These are phyloP conservation scores for Exophiala sp. DNA, from an alignment of 2,329 filamentous ascomycete genomes.

Conservation along the genomic window DNA sequence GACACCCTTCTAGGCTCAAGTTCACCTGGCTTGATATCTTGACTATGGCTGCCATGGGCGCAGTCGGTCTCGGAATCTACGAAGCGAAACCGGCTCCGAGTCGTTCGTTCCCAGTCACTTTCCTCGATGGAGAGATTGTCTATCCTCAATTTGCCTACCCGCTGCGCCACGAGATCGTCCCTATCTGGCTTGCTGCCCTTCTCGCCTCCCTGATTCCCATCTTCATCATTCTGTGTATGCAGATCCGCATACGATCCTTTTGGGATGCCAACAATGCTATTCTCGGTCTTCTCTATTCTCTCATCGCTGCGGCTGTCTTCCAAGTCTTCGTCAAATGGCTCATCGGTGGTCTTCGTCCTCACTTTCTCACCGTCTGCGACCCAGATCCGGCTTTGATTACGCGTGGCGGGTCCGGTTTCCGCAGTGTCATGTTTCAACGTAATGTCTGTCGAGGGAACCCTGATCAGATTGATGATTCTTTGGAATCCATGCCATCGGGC, in stretches of 20 bases:
- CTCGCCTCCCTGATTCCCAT: slow-evolving; percentile 62
- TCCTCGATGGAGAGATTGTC: slow-evolving; percentile 61
- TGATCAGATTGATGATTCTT: slow-evolving; percentile 59
- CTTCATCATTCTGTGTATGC: slow-evolving; percentile 57
- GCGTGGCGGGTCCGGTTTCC: slow-evolving; percentile 47
- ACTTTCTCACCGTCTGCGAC: slow-evolving; percentile 66
- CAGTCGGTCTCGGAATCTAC: slow-evolving; percentile 58
- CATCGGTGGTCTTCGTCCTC: slow-evolving; percentile 65
- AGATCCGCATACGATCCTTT: slow-evolving; percentile 62
- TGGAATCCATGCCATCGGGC: slow-evolving; percentile 67
- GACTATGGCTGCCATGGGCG: slow-evolving; percentile 61
- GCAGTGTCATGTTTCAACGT: slow-evolving; percentile 60
- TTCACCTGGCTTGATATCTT: slow-evolving; percentile 61
- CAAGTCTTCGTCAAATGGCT: slow-evolving; percentile 71
- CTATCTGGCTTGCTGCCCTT: slow-evolving; percentile 64
- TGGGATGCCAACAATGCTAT: slow-evolving; percentile 64
- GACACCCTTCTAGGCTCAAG: slow-evolving; percentile 32
- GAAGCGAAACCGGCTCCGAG: slow-evolving; percentile 57
- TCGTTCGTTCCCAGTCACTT: slow-evolving; percentile 64
- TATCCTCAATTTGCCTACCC: slow-evolving; percentile 67
- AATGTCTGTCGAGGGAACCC: slow-evolving; percentile 64
- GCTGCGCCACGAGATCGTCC: slow-evolving; percentile 62
- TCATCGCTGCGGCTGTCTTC: slow-evolving; percentile 67
- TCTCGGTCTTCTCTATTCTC: slow-evolving; percentile 62
- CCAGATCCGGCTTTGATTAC: slow-evolving; percentile 46